Evolutionary conservation across 306 rosid species (phyloP).

Genomic region (Cicer pinnatifidum): DNA sequence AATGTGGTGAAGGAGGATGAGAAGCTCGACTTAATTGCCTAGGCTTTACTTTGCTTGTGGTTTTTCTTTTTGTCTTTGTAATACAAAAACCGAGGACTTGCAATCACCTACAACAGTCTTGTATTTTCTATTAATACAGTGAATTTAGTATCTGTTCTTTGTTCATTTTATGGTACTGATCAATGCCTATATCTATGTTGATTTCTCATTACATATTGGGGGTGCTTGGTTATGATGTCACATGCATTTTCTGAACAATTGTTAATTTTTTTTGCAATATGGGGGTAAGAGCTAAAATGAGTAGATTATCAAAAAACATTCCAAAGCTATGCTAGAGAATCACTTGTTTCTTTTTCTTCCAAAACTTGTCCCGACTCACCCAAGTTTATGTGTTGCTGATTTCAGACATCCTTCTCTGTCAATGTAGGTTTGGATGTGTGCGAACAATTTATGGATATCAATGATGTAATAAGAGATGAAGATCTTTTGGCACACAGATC

Average conservation of each 20-base stretch:
- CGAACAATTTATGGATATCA: slow-evolving; percentile 96
- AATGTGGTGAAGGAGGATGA: too few species aligned
- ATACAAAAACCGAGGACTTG: not conserved
- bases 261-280: not conserved
- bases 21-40: not conserved
- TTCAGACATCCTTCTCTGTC: slow-evolving; percentile 42
- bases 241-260: not conserved
- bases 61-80: not conserved
- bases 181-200: not conserved
- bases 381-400: slow-evolving; percentile 35
- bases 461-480: slow-evolving; percentile 95
- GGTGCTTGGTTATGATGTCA: slow-evolving; percentile 11
- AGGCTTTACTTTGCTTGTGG: not conserved
- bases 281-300: not conserved
- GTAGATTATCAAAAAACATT: not conserved
- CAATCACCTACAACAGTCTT: not conserved
- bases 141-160: not conserved
- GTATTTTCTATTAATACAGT: not conserved
- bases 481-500: slow-evolving; percentile 77
- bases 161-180: not conserved
- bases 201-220: not conserved
- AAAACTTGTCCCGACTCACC: not conserved
- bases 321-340: not conserved
- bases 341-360: not conserved
- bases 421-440: slow-evolving; percentile 85